These are phyloP conservation scores for Hygrophoropsis aurantiaca DNA, from an alignment of 768 basidiomycete species.

Conservation along the genomic window DNA sequence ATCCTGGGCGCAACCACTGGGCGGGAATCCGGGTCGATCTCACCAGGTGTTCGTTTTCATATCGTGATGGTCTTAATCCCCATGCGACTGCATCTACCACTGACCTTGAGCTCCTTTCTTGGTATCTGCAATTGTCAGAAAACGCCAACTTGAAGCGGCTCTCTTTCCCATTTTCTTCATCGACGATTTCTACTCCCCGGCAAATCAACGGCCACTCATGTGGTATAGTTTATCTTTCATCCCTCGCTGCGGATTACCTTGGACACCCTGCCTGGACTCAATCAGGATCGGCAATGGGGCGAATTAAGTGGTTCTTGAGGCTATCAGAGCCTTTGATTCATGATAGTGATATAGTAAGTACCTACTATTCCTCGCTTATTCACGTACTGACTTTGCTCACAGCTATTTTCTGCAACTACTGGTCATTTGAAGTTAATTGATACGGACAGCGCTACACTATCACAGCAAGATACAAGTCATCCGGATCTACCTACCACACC, in stretches of 20 bases:
- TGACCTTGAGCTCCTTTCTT: neutral
- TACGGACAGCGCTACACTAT: too few relatives aligned
- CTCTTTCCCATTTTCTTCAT: neutral
- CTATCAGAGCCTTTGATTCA: neutral
- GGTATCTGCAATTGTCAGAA: neutral
- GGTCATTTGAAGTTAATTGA: too few relatives aligned
- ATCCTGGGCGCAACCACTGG: slow-evolving; percentile 4
- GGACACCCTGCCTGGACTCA: neutral
- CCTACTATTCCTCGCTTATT: too few relatives aligned
- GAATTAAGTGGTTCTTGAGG: slow-evolving; percentile 1
- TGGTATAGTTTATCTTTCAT: neutral
- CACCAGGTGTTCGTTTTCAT: neutral
- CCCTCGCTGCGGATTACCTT: neutral
- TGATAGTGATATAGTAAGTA: neutral
- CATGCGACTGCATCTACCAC: neutral
- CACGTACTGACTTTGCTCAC: too few relatives aligned
- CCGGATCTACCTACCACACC: too few relatives aligned
- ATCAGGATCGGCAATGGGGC: neutral
- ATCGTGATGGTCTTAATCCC: slow-evolving; percentile 6
- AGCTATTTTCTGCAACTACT: too few relatives aligned
- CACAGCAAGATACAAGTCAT: too few relatives aligned
- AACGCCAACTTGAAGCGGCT: neutral
- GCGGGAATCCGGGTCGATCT: slow-evolving; percentile 5
- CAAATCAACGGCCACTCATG: neutral
- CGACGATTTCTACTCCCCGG: neutral